phyloP scores from a whole-genome alignment of 306 rosid genomes.

The Vigna radiata region DNA sequence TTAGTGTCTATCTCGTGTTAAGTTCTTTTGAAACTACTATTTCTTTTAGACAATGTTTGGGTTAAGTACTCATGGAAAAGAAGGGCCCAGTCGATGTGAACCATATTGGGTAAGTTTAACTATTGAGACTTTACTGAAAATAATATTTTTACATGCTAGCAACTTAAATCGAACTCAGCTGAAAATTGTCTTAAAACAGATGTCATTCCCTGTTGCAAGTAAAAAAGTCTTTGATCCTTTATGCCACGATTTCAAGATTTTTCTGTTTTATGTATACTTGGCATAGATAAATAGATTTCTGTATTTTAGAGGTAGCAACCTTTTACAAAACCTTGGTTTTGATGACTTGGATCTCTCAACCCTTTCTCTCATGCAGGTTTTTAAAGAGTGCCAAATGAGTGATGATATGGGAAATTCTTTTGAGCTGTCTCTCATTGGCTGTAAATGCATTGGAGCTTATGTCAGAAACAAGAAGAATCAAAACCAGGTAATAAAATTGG shows the following conservation, averaged over 20 bases:
- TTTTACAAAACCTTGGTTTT: slow-evolving; percentile 2
- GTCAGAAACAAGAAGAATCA: slow-evolving; percentile 92
- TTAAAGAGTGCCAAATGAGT: slow-evolving; percentile 65
- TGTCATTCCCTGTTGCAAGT: slow-evolving; percentile 17
- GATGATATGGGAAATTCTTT: slow-evolving; percentile 74
- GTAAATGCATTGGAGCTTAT: slow-evolving; percentile 96
- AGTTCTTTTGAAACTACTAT: background rate
- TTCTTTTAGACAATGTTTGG: slow-evolving; percentile 13
- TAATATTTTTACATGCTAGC: background rate
- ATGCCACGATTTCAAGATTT: slow-evolving; percentile 15
- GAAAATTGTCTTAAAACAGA: background rate
- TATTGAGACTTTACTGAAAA: too few species aligned
- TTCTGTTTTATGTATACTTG: background rate
- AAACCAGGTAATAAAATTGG: slow-evolving; percentile 71
- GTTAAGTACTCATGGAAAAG: background rate
- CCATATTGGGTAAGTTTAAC: background rate
- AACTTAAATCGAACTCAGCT: background rate
- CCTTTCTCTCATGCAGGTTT: slow-evolving; percentile 56
- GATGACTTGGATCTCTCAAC: background rate
- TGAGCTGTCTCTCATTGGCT: slow-evolving; percentile 88
- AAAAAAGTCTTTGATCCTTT: background rate
- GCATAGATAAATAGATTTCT: background rate
- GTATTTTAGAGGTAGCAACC: background rate
- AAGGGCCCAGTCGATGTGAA: background rate
- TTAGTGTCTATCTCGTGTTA: slow-evolving; percentile 20